Base-by-base conservation (phyloP, 2,329 filamentous ascomycete species). In the Phialocephala subalpina region DNA sequence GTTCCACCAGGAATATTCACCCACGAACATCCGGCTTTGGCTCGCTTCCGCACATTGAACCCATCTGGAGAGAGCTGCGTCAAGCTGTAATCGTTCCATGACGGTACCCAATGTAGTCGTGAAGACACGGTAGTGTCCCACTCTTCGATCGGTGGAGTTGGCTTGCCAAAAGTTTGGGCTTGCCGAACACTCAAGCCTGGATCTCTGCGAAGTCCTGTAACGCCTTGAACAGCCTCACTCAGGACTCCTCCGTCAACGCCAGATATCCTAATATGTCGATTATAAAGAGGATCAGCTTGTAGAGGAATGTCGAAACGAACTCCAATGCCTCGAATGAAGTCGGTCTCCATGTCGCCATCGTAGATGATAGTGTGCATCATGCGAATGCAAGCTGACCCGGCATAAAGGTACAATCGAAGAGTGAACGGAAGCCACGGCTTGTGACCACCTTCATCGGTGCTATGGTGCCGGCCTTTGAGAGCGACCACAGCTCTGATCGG, bases 11-110 rank as follows among this genome's bases (percentile, higher is more conserved):
- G 82, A 12, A 88, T 84, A 1, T 84, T 86, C 1, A 89, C 77
- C 86, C 87, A 89, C 62, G 81, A 82, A 58, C 84, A 83, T 0
- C 86, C 86, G 1, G 80, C 70, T 70, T 87, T 85, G 1, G 86
- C 89, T 52, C 87, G 77, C 76, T 90, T 90, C 75, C 84, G 84
- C 22, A 90, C 74, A 0, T 80, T 87, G 71, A 88, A 90, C 0
- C 87, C 87, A 52, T 89, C 87, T 0, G 87, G 77, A 0, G 86
- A 88, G 0, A 88, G 78, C 70, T 90, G 87, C 0, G 78, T 79
- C 16, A 90, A 76, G 20, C 79, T 82, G 72, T 84, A 90, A 68
- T 88, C 86, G 60, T 81, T 83, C 86, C 86, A 90, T 0, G 80
- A 75, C 0, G 86, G 87, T 57, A 90, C 82, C 83, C 84, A 89